These are phyloP conservation scores for Cutaneotrichosporon cavernicola DNA, from an alignment of 1,284 basidiomycete genomes.

Conservation along the genomic window DNA sequence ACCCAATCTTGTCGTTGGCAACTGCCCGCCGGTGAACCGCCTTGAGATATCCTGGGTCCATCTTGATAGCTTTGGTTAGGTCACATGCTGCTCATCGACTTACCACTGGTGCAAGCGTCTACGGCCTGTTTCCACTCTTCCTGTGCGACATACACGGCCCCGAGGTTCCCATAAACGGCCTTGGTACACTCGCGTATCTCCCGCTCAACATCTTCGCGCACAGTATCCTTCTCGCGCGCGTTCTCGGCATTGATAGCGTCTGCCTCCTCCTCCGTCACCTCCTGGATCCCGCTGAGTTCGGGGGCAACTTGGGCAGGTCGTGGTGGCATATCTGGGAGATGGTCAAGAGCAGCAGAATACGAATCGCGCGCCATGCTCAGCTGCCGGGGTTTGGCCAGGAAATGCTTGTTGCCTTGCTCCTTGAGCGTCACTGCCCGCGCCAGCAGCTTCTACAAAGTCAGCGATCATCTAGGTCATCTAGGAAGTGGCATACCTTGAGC, in stretches of 20 bases:
- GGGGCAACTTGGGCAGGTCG: background rate
- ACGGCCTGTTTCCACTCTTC: constrained; percentile 52
- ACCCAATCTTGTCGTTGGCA: constrained; percentile 74
- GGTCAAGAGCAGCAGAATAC: constrained; percentile 38
- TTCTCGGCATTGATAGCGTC: constrained; percentile 27
- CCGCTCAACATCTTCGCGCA: constrained; percentile 29
- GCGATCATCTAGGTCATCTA: background rate
- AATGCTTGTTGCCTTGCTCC: constrained; percentile 41
- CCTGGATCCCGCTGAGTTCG: constrained; percentile 32
- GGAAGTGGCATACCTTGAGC: constrained; percentile 28
- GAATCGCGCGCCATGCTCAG: constrained; percentile 33
- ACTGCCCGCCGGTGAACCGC: constrained; percentile 81
- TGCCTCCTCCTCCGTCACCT: constrained; percentile 46
- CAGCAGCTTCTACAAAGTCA: constrained; percentile 30
- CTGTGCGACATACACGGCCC: constrained; percentile 40
- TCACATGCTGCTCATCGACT: background rate
- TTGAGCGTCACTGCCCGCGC: constrained; percentile 33
- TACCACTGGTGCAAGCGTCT: constrained; percentile 52
- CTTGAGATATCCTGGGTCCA: constrained; percentile 82
- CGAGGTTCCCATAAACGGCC: constrained; percentile 48
- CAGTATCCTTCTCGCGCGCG: constrained; percentile 18
- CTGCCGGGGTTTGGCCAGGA: constrained; percentile 34
- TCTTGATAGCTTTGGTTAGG: constrained; percentile 66
- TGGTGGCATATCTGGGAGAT: constrained; percentile 23
- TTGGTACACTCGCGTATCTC: constrained; percentile 38